Base-by-base conservation (phyloP, 306 rosid species). In the Vicia sativa region DNA sequence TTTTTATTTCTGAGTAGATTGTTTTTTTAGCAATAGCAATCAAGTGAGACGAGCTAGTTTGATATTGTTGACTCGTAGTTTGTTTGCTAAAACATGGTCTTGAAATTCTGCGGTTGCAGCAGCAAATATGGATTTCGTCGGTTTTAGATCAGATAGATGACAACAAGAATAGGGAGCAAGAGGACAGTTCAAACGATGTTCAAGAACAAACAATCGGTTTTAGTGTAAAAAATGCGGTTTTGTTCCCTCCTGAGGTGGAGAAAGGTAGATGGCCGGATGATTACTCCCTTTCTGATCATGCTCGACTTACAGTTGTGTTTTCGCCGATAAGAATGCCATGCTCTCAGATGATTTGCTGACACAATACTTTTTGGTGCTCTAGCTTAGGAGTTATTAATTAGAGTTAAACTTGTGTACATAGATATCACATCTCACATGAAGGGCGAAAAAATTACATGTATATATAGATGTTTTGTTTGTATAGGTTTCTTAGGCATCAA, bases 231-330 rank as follows among this genome's bases (percentile, higher is more conserved):
- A 83, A 92, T 39, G 98, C 98, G 31, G 95, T 87, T 39, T 65
- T 92, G 53, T 92, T 80, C 76, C 98, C 98, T 71, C 87, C 96
- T 11, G 98, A 92, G 67, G 96, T 80, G 37, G 98, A 92, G 90
- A 89, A 77, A 71, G 98, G 98, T 68, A 82, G 79, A 39, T 92
- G 98, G 98, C 98, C 98, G 1, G 95, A 92, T 28, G 86, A 92
- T 74, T 92, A 87, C 66, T 87, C 84, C 25, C 96, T 92, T 34
- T 92, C 98, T 3, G 98, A 92, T 77, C 98, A 92, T 61, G 98
- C 98, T 19, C 82, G 91, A 34, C 96, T 92, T 43, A 92, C 98
- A 0, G 98, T 89, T 64, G 96, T 86, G 0, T 92, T 92, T 62
- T 86, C 96, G 0, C 96, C 96, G 1, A 81, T 92, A 72, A 81